Base-by-base conservation (phyloP, 108 stramenopile genomes). In the Cyclotella sp. region DNA sequence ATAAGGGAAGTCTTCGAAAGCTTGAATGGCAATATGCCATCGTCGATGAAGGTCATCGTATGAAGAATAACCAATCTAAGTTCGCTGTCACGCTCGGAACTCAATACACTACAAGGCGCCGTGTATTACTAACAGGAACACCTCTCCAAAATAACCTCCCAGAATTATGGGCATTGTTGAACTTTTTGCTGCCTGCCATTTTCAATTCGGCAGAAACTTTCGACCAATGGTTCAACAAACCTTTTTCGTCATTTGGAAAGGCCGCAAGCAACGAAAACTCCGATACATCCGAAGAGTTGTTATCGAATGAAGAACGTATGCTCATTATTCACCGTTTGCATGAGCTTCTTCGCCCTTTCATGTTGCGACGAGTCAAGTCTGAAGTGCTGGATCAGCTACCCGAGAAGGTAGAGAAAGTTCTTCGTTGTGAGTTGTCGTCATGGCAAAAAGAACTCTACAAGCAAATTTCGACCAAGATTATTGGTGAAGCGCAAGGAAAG, bases 111-210 rank as follows among this genome's bases (percentile, higher is more conserved):
- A 95, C 97, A 40, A 76, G 86, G 13, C 91, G 97, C 74, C 89
- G 97, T 13, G 84, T 99, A 29, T 88, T 99, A 55, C 86, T 99
- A 52, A 99, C 99, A 9, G 99, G 99, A 67, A 99, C 99, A 8
- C 99, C 99, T 3, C 87, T 99, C 42, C 99, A 99, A 83, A 98
- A 97, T 84, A 95, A 93, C 72, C 81, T 97, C 10, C 95, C 93
- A 53, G 98, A 99, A 80, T 74, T 99, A 22, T 99, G 96, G 96
- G 95, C 96, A 1, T 61, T 99, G 63, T 82, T 99, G 11, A 96
- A 97, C 82, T 99, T 98, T 82, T 72, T 97, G 41, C 73, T 91
- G 12, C 97, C 96, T 10, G 91, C 93, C 59, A 87, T 91, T 47
- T 97, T 97, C 73, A 78, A 93, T 29, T 90, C 92, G 27, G 85